Evolutionary conservation across 371 early-diverging fungal species (phyloP).

Genomic region (Mortierella sp.): DNA sequence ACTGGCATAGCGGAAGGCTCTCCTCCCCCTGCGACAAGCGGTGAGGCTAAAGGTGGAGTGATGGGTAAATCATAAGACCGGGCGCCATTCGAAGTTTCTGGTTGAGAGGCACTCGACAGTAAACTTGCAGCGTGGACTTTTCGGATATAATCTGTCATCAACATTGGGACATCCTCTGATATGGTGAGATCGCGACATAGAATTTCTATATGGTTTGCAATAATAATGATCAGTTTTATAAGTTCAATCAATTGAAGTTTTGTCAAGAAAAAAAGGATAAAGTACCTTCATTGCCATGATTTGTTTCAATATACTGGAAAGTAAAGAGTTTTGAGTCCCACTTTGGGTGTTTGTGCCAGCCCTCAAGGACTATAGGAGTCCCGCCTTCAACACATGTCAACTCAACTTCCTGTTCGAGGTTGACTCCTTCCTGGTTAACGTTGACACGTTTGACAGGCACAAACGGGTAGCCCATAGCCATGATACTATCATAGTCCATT

Average conservation of each 20-base stretch:
- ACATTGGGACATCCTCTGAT: constrained; percentile 20
- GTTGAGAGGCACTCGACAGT: neutral
- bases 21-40: neutral
- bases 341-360: constrained; percentile 47
- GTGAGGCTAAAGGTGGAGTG: neutral
- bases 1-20: neutral
- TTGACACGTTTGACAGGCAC: constrained; percentile 25
- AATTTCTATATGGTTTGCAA: constrained; percentile 8
- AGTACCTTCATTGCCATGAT: constrained; percentile 54
- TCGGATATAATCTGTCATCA: constrained; percentile 36
- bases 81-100: neutral
- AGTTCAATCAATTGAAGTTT: neutral
- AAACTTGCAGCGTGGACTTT: constrained; percentile 23
- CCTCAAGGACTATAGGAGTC: constrained; percentile 62
- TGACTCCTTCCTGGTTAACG: constrained; percentile 12
- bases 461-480: constrained; percentile 41
- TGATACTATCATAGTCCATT: constrained; percentile 21
- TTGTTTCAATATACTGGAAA: constrained; percentile 41
- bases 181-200: constrained; percentile 35
- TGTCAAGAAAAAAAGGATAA: neutral
- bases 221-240: neutral
- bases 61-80: neutral
- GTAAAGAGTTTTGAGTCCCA: constrained; percentile 59
- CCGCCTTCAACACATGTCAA: constrained; percentile 56
- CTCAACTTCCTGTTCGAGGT: constrained; percentile 45